Conservation (phyloP, 2,329 filamentous ascomycete genomes). For the Phialophora expanda region DNA sequence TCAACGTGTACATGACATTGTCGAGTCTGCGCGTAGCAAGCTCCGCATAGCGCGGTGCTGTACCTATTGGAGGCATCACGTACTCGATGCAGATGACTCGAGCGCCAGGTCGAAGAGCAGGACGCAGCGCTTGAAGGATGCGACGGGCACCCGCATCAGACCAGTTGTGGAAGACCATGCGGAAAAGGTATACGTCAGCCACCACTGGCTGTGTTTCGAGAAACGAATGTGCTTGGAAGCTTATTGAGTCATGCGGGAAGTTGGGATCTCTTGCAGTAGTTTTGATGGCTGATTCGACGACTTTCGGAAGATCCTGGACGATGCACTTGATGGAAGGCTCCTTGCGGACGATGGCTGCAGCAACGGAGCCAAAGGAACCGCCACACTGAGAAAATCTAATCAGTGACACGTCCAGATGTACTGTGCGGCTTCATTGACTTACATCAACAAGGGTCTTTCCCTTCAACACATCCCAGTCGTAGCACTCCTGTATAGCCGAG, state of each 20-base stretch:
- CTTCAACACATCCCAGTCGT: constrained; percentile 19
- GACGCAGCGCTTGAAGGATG: constrained; percentile 47
- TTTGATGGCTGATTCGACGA: constrained; percentile 42
- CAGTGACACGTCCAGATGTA: background rate
- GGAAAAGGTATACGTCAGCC: constrained; percentile 66
- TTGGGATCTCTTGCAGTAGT: constrained; percentile 49
- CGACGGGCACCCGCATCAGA: constrained; percentile 59
- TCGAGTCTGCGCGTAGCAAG: constrained; percentile 21
- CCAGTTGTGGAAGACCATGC: constrained; percentile 68
- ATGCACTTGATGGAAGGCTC: constrained; percentile 15
- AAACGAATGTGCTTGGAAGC: constrained; percentile 56
- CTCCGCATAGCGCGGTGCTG: constrained; percentile 16
- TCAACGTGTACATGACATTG: constrained; percentile 27
- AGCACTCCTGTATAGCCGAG: constrained; percentile 22
- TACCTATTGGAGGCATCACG: constrained; percentile 24
- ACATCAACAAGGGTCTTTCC: constrained; percentile 24
- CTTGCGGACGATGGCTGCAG: constrained; percentile 22
- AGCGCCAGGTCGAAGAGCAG: constrained; percentile 20
- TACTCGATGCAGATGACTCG: constrained; percentile 23
- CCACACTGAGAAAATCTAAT: constrained; percentile 7
- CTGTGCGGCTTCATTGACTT: background rate
- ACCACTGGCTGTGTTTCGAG: constrained; percentile 58
- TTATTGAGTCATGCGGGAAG: constrained; percentile 20
- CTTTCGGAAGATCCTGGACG: constrained; percentile 53
- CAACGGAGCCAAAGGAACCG: constrained; percentile 26